A percentile compares a stretch with the other conserved stretches of the same genome.
These are phyloP conservation scores for Lecanicillium sp. DNA, from an alignment of 2,329 filamentous ascomycete genomes.

Conservation along the genomic window DNA sequence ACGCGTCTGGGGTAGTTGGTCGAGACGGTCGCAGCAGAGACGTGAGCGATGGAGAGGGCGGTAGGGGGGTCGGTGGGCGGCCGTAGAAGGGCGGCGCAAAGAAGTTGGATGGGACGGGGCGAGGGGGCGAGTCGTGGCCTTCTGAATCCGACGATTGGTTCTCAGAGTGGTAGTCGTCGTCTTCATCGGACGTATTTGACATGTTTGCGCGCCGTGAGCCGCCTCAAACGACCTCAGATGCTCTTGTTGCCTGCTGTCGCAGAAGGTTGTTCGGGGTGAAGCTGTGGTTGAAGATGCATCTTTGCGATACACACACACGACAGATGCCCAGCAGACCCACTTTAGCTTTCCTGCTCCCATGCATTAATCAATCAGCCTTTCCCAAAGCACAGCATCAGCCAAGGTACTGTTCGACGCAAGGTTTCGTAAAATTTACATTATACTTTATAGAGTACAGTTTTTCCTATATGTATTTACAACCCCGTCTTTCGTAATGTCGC, in stretches of 20 bases:
- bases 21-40: constrained; percentile 83
- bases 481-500: too few species aligned
- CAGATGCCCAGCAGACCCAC: too few species aligned
- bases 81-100: constrained; percentile 90
- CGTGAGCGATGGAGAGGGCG: constrained; percentile 85
- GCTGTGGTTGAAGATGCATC: neutral
- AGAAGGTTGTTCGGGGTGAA: constrained; percentile 2
- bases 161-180: constrained; percentile 27
- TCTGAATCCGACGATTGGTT: constrained; percentile 23
- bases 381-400: too few species aligned
- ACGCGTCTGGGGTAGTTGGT: constrained; percentile 89
- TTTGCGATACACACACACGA: too few species aligned
- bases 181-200: constrained; percentile 27
- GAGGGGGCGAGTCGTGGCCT: constrained; percentile 30
- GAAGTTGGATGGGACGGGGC: constrained; percentile 42
- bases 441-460: too few species aligned
- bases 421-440: too few species aligned
- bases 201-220: constrained; percentile 13
- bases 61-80: constrained; percentile 86
- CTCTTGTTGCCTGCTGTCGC: too few species aligned
- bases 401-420: too few species aligned
- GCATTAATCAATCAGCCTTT: too few species aligned
- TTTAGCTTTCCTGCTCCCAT: too few species aligned
- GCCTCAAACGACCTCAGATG: too few species aligned
- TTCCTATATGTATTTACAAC: too few species aligned